Conservation (phyloP, 352 stramenopile genomes). For the Globisporangium takayamanum region DNA sequence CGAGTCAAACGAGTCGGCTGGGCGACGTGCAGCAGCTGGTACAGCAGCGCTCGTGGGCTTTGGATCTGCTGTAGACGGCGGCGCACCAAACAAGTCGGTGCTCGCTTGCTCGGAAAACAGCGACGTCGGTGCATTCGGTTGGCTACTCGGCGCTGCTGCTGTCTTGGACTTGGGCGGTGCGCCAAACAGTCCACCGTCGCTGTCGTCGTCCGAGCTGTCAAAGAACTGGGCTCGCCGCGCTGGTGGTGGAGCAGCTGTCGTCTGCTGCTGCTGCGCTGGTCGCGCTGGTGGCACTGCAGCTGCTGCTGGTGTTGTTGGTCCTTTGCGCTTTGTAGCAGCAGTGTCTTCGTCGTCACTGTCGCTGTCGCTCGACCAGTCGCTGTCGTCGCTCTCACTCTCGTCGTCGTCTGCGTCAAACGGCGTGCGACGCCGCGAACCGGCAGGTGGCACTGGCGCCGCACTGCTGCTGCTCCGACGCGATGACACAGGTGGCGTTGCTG, state of each 20-base stretch:
- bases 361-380: constrained; percentile 51
- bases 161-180: constrained; percentile 21
- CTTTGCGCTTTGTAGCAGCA: constrained; percentile 4
- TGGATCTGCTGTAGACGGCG: background rate
- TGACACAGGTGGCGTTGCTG: constrained; percentile 10
- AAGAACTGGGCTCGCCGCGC: constrained; percentile 31
- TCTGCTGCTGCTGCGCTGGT: constrained; percentile 6
- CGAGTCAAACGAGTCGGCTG: constrained; percentile 21
- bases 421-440: constrained; percentile 21
- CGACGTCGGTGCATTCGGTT: background rate
- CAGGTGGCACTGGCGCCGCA: constrained; percentile 7
- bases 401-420: constrained; percentile 40
- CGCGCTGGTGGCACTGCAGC: background rate
- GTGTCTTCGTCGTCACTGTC: constrained; percentile 19
- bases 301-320: constrained; percentile 7
- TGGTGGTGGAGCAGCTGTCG: constrained; percentile 15
- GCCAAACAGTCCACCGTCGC: constrained; percentile 55
- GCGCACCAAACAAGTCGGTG: constrained; percentile 27
- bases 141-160: background rate
- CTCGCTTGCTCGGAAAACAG: constrained; percentile 35
- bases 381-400: constrained; percentile 32
- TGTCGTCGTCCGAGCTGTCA: constrained; percentile 53
- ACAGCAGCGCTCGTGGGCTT: constrained; percentile 3
- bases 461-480: no score
- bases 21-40: background rate